Conservation (phyloP, 257 asterid species). For the Nicotiana undulata region DNA sequence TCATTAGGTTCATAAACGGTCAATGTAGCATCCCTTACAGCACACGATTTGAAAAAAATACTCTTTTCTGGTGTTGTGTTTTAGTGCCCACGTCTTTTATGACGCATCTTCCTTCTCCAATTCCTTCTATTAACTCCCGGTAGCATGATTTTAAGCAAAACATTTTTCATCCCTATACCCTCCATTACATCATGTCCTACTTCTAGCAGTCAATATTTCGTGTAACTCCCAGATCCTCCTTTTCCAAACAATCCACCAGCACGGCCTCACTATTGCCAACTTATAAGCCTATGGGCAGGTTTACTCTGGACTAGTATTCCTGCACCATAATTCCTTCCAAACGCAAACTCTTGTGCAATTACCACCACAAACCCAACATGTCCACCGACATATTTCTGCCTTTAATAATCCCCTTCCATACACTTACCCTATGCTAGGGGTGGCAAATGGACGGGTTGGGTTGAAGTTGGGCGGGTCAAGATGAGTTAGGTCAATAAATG, state of each 20-base stretch:
- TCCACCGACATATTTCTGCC: neutral
- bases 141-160: neutral
- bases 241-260: neutral
- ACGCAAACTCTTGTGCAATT: neutral
- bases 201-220: neutral
- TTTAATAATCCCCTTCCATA: neutral
- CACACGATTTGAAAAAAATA: no score
- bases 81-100: no score
- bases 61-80: no score
- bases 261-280: neutral
- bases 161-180: neutral
- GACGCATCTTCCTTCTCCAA: no score
- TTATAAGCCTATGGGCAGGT: no score
- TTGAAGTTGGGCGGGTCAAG: no score
- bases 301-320: neutral
- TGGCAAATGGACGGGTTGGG: no score
- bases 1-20: no score
- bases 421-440: neutral
- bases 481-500: no score
- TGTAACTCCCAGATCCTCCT: neutral
- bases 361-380: neutral
- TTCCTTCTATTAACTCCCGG: neutral
- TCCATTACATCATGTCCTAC: neutral
- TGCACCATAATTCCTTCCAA: neutral
- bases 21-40: no score